These are phyloP conservation scores for Circinella umbellata DNA, from an alignment of 371 early-diverging fungal species.

Conservation along the genomic window DNA sequence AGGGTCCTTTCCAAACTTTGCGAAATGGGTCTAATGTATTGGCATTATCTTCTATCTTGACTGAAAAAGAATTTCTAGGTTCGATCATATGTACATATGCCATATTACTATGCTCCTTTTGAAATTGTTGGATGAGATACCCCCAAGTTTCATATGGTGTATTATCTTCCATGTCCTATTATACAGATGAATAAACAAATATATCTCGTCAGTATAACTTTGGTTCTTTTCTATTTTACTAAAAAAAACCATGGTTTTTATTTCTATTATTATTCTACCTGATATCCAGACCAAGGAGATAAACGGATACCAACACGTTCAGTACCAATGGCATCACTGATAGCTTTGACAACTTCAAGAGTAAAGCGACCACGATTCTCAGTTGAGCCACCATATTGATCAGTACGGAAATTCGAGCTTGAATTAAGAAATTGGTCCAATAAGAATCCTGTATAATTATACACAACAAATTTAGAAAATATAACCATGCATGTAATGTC, in stretches of 20 bases:
- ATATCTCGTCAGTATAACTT: neutral
- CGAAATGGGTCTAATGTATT: constrained; percentile 35
- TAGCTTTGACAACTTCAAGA: constrained; percentile 45
- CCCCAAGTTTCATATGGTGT: constrained; percentile 42
- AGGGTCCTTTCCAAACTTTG: constrained; percentile 33
- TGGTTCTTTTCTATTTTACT: neutral
- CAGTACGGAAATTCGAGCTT: constrained; percentile 59
- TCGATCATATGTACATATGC: constrained; percentile 44
- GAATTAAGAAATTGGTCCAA: constrained; percentile 48
- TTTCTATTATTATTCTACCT: neutral
- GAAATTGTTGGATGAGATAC: constrained; percentile 25
- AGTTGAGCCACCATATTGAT: constrained; percentile 61
- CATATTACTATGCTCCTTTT: constrained; percentile 26
- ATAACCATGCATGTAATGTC: too few species aligned
- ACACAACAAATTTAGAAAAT: too few species aligned
- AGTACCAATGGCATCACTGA: constrained; percentile 21
- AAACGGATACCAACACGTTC: constrained; percentile 24
- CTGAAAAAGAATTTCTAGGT: constrained; percentile 24
- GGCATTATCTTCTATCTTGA: constrained; percentile 13
- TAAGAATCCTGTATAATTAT: constrained; percentile 43
- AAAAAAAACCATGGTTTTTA: neutral
- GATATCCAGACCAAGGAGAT: constrained; percentile 26
- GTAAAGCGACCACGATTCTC: constrained; percentile 59
- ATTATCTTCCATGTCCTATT: constrained; percentile 34
- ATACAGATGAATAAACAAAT: too few species aligned